Base-by-base conservation (phyloP, 768 basidiomycete genomes). In the Naganishia vishniacii region DNA sequence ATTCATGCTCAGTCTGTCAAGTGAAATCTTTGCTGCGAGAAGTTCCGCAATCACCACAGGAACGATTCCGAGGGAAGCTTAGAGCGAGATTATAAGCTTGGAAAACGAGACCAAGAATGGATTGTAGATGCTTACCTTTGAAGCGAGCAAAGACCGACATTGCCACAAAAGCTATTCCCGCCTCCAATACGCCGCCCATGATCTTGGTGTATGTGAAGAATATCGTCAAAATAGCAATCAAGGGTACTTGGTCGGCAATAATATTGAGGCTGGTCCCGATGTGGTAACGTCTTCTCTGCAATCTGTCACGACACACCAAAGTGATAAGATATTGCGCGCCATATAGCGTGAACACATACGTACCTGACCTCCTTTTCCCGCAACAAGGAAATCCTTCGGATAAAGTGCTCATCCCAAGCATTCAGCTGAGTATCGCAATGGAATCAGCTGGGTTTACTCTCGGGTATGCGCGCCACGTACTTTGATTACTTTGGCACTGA, bases 401-500 rank as follows among this genome's bases (percentile, higher is more conserved):
- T 48, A 51, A 70, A 71, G 37, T 72, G 65, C 2, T 69, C 68
- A 29, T 75, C 74, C 45, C 72, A 71, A 4, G 69, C 74, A 42
- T 75, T 75, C 16, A 75, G 62, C 74, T 63, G 42, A 25, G 11
- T 6, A 1, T 4, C 37, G 28, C 2, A 69, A 41, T 0, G 25
- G 0, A 11, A 0, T 59, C 16, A 56, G 58, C 7, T n/a, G 26
- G n/a, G 2, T 25, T 67, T 58, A 58, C n/a, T 37, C 4, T 34
- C 6, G 16, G 4, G 37, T 3, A 18, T 7, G 20, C 15, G 12
- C 2, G 29, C 45, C 18, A 44, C 71, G 15, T 26, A 73, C 72
- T 61, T 75, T 75, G 70, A 75, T 70, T 0, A 73, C 73, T 48
- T 74, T 75, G 65, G 71, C 67, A 15, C 73, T 67, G 15, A 70